A percentile compares a stretch with the other conserved stretches of the same genome.
Conservation (phyloP, 2,329 filamentous ascomycete species). For the Penicillium sp. region DNA sequence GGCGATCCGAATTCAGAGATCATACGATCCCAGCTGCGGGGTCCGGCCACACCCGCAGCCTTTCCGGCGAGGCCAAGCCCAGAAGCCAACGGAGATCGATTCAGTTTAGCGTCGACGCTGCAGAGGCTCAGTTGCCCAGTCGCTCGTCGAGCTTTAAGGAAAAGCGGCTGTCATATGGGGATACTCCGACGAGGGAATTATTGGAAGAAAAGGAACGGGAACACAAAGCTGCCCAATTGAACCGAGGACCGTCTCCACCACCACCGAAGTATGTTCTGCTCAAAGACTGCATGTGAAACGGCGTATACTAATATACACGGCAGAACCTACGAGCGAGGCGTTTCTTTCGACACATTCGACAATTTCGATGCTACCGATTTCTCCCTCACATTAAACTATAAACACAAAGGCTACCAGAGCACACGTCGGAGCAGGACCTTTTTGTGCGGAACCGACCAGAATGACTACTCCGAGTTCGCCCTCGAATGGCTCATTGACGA, state of each 20-base stretch:
- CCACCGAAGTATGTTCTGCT: conserved; percentile 40
- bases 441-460: conserved; percentile 86
- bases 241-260: conserved; percentile 40
- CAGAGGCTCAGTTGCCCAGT: conserved; percentile 31
- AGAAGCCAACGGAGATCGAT: conserved; percentile 39
- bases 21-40: conserved; percentile 15
- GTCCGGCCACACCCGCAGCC: conserved; percentile 23
- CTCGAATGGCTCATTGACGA: conserved; percentile 91
- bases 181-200: conserved; percentile 15
- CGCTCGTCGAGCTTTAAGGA: conserved; percentile 31
- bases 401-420: conserved; percentile 81
- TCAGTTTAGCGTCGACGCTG: conserved; percentile 37
- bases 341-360: conserved; percentile 73
- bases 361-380: conserved; percentile 66
- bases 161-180: conserved; percentile 27
- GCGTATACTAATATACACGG: conserved; percentile 4
- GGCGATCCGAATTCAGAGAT: conserved; percentile 12
- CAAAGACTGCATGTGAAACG: background rate
- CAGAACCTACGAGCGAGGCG: conserved; percentile 65
- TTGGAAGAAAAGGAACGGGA: conserved; percentile 27
- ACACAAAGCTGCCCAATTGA: conserved; percentile 21
- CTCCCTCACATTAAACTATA: conserved; percentile 79
- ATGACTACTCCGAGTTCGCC: conserved; percentile 88
- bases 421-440: conserved; percentile 81
- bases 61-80: conserved; percentile 24